Percentiles rank a stretch among this genome's conserved stretches.
These are phyloP conservation scores for Aphanoascus verrucosus DNA, from an alignment of 2,329 filamentous ascomycete genomes.

Conservation along the genomic window DNA sequence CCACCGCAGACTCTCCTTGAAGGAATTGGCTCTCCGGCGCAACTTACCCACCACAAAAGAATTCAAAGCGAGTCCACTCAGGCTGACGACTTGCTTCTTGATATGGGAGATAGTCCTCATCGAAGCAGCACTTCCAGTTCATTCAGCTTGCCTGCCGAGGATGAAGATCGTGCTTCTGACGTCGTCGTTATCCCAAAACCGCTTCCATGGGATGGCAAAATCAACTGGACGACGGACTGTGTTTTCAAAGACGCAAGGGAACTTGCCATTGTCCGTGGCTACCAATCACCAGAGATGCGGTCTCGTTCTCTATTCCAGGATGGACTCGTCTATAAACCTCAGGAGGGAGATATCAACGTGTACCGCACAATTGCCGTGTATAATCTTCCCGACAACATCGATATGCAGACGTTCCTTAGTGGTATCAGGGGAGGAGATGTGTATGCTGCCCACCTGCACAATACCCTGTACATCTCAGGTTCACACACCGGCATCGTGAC, in stretches of 20 bases:
- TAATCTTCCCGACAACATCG: slow-evolving; percentile 19
- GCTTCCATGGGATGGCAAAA: slow-evolving; percentile 16
- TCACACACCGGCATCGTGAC: slow-evolving; percentile 25
- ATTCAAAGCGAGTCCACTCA: neutral
- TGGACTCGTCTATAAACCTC: slow-evolving; percentile 25
- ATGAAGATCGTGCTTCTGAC: neutral
- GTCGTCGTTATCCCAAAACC: neutral
- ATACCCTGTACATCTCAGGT: slow-evolving; percentile 23
- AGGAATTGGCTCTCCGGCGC: slow-evolving; percentile 12
- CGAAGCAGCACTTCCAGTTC: neutral
- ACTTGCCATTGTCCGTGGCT: neutral
- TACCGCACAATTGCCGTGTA: slow-evolving; percentile 26
- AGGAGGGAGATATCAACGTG: slow-evolving; percentile 17
- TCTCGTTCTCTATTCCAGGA: slow-evolving; percentile 23
- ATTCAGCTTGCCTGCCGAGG: neutral
- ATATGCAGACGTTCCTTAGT: slow-evolving; percentile 21
- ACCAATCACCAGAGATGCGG: slow-evolving; percentile 6
- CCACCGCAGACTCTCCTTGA: slow-evolving; percentile 10
- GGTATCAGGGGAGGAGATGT: slow-evolving; percentile 21
- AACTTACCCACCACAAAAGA: slow-evolving; percentile 11
- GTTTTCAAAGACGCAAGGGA: neutral
- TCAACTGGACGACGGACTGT: slow-evolving; percentile 10
- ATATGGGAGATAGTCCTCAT: slow-evolving; percentile 1
- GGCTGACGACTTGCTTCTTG: neutral
- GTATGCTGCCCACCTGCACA: slow-evolving; percentile 23